Base-by-base conservation (phyloP, 2,329 filamentous ascomycete species). In the Colletotrichum sp. region DNA sequence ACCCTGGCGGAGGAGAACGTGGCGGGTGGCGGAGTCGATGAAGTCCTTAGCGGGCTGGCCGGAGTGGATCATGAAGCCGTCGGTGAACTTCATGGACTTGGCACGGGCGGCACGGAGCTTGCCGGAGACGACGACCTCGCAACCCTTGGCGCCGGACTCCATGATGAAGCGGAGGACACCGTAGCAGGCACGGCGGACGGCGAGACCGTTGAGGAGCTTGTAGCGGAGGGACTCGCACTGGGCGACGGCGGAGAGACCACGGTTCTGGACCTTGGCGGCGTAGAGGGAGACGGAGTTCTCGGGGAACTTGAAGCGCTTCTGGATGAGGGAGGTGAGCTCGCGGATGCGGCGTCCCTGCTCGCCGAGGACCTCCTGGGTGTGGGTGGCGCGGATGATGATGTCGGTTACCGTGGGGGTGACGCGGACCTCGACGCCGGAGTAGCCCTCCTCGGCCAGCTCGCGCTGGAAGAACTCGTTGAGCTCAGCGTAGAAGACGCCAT, bases 391-490 rank as follows among this genome's bases (percentile, higher is more conserved):
- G 93, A 99, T 98, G 93, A 99, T 98, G 93, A 98, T 98, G 91
- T 98, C 97, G 92, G 97, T 99, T 87, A 99, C 97, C 88, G 97
- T 99, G 83, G 97, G 97, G 83, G 97, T 99, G 84, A 99, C 97
- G 92, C 97, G 95, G 91, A 99, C 97, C 92, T 99, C 97, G 88
- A 99, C 97, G 88, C 97, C 97, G 75, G 97, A 99, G 94, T 99
- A 99, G 84, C 97, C 97, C 92, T 99, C 97, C 94, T 99, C 97
- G 87, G 97, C 97, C 87, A 99, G 93, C 91, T 99, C 97, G 89
- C 97, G 96, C 93, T 98, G 97, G 95, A 99, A 99, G 94, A 99
- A 99, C 92, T 99, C 97, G 94, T 99, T 99, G 89, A 99, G 92
- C 91, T 99, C 97, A 92, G 97, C 97, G 90, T 98, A 99, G 95